Base-by-base conservation (phyloP, 225 moss, liverwort and hornwort species). In the Marchantia paleacea region DNA sequence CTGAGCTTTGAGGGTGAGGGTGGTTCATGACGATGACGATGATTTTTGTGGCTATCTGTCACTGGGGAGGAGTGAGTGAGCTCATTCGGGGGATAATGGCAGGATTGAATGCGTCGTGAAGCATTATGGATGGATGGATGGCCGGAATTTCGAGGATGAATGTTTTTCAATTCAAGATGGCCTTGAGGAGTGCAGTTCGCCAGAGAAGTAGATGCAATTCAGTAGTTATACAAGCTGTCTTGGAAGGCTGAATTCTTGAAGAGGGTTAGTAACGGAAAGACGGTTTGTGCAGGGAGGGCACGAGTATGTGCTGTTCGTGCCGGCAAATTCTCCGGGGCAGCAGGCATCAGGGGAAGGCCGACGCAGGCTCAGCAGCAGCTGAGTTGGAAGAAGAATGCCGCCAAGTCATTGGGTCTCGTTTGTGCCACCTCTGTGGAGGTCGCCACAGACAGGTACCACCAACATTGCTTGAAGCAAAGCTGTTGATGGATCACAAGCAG, bases 331-430 rank as follows among this genome's bases (percentile, higher is more conserved):
- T 71, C 70, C 19, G 73, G 20, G 51, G 18, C 53, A 53, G 39
- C 73, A 22, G 55, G 48, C 50, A 57, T 60, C 31, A 20, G 62
- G 63, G 62, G 62, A 62, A 75, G 52, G 20, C 24, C 52, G 58
- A 70, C 57, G 52, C 19, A 30, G 25, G 53, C 54, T 29, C 75
- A 63, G 50, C 39, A 39, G 39, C 70, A 65, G 24, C 54, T 85
- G 22, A 81, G 82, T 74, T 85, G 85, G 85, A 82, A 71, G 49
- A 62, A 0, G 62, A 85, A 82, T 76, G 82, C 82, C 10, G 82
- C 82, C 6, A 53, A 61, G 14, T 71, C 79, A 15, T 49, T 79
- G 15, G 29, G 50, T 69, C 55, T 75, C 53, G 62, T 25, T 67
- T 73, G 73, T 55, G 62, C 67, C 6, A 31, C 6, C 58, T 39